A percentile compares a stretch with the other conserved stretches of the same genome.
These are phyloP conservation scores for Amanita subjunquillea DNA, from an alignment of 768 basidiomycete species.

Conservation along the genomic window DNA sequence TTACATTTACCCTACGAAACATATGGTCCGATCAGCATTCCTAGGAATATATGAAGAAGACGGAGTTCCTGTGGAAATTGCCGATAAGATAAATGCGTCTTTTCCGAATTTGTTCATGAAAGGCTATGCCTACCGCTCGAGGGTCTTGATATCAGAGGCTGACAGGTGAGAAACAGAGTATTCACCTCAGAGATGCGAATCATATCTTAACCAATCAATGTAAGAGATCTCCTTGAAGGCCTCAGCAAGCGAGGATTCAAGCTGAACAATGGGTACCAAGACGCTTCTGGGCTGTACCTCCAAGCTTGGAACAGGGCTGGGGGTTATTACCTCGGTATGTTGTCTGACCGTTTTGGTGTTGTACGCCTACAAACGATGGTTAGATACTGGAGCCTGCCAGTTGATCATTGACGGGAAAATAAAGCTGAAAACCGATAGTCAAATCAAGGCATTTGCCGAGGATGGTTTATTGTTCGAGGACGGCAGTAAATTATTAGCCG, in stretches of 20 bases:
- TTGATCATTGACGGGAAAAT: conserved; percentile 59
- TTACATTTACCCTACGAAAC: not conserved
- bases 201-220: not conserved
- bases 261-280: conserved; percentile 37
- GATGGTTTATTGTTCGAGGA: conserved; percentile 33
- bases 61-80: conserved; percentile 32
- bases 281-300: conserved; percentile 34
- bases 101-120: conserved; percentile 28
- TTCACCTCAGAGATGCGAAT: not conserved
- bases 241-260: conserved; percentile 51
- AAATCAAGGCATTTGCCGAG: conserved; percentile 30
- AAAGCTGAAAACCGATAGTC: conserved; percentile 51
- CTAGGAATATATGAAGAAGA: conserved; percentile 34
- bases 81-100: conserved; percentile 34
- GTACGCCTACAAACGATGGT: not conserved
- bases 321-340: conserved; percentile 58
- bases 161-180: conserved; percentile 33
- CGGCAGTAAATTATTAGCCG: conserved; percentile 32
- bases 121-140: conserved; percentile 20
- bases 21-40: not conserved
- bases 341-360: not conserved
- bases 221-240: conserved; percentile 34
- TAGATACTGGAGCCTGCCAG: conserved; percentile 51
- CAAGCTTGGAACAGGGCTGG: conserved; percentile 41
- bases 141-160: conserved; percentile 34